Conservation (phyloP, 495 filamentous ascomycete species). For the Copromyces sp. region DNA sequence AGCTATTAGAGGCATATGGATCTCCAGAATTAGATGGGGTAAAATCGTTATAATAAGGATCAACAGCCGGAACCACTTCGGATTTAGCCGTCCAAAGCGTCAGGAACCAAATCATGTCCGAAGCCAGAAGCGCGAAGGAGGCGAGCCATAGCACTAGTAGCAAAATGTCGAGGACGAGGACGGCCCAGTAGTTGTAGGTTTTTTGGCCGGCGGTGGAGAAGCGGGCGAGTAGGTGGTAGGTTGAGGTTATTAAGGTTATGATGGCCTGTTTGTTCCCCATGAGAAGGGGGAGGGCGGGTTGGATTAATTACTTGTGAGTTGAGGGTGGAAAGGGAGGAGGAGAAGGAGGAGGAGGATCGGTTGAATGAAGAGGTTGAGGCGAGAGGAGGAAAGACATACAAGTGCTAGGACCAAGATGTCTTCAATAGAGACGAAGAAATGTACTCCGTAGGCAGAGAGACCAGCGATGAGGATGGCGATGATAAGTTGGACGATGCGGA, state of each 20-base stretch:
- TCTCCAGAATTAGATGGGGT: not conserved
- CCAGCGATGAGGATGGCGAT: slow-evolving; percentile 57
- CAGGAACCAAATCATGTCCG: slow-evolving; percentile 19
- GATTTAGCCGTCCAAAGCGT: not conserved
- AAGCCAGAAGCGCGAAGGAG: slow-evolving; percentile 31
- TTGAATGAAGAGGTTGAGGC: not conserved
- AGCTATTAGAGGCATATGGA: not conserved
- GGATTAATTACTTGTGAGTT: not conserved
- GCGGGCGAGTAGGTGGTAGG: slow-evolving; percentile 32
- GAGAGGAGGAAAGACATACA: slow-evolving; percentile 19
- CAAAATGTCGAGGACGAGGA: slow-evolving; percentile 36
- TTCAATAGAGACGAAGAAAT: slow-evolving; percentile 16
- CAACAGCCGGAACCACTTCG: not conserved
- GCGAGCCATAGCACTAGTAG: slow-evolving; percentile 37
- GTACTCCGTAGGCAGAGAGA: slow-evolving; percentile 53
- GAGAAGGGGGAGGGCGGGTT: not conserved
- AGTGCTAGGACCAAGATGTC: slow-evolving; percentile 28
- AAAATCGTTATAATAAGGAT: not conserved
- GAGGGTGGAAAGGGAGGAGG: not conserved
- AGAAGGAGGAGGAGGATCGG: not conserved
- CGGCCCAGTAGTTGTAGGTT: slow-evolving; percentile 41
- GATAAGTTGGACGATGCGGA: slow-evolving; percentile 53
- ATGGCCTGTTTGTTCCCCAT: slow-evolving; percentile 21
- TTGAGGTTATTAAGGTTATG: slow-evolving; percentile 26
- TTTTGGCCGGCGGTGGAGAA: slow-evolving; percentile 10